Evolutionary conservation across 768 basidiomycete genomes (phyloP).

Genomic region (Amanita subjunquillea): DNA sequence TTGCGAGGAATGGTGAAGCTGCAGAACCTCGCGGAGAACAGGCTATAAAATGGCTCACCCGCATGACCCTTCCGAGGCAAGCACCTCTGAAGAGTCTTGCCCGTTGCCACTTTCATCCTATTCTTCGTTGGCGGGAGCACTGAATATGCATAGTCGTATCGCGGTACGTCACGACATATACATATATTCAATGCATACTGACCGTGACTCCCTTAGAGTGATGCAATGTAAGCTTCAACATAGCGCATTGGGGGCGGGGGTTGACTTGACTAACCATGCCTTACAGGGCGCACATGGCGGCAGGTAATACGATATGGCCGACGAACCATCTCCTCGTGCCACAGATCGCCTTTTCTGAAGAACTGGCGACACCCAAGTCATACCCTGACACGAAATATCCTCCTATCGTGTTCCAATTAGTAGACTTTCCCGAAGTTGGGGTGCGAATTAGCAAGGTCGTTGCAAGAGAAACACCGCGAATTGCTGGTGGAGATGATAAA

Average conservation of each 20-base stretch:
- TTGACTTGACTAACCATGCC: not conserved
- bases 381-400: constrained; percentile 11
- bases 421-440: constrained; percentile 17
- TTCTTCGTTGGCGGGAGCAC: constrained; percentile 12
- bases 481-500: constrained; percentile 13
- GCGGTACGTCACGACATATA: not conserved
- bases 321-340: constrained; percentile 18
- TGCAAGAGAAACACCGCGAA: constrained; percentile 8
- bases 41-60: not conserved
- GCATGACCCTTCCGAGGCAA: not conserved
- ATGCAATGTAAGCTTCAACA: not conserved
- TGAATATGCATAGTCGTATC: constrained; percentile 4
- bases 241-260: not conserved
- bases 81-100: not conserved
- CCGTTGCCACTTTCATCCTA: constrained; percentile 10
- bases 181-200: not conserved
- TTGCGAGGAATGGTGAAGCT: not conserved
- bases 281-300: not conserved
- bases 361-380: constrained; percentile 6
- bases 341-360: constrained; percentile 13
- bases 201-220: not conserved
- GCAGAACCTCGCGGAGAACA: not conserved
- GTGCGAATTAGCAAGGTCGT: constrained; percentile 20
- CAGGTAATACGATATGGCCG: constrained; percentile 4
- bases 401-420: constrained; percentile 20